These are phyloP conservation scores for Aureobasidium sp. DNA, from an alignment of 2,329 filamentous ascomycete genomes.

Conservation along the genomic window DNA sequence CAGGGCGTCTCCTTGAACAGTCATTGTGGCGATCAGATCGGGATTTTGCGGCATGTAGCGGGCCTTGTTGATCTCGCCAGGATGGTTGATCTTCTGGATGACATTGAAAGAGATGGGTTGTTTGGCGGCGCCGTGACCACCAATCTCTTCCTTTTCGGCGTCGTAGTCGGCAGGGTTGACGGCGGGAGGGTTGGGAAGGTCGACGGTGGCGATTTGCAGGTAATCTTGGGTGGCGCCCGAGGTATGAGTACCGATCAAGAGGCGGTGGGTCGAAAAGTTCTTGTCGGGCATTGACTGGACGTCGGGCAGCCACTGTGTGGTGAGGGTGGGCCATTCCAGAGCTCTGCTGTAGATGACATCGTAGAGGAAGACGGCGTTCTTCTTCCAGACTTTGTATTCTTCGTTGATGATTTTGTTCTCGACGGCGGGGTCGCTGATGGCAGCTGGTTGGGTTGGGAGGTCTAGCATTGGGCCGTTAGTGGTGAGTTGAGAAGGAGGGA, in stretches of 20 bases:
- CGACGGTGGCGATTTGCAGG: slow-evolving; percentile 87
- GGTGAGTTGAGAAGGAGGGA: not conserved
- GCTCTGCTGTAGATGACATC: slow-evolving; percentile 95
- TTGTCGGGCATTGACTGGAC: slow-evolving; percentile 79
- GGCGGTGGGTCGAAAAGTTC: slow-evolving; percentile 77
- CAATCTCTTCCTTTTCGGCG: slow-evolving; percentile 85
- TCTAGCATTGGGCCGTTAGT: slow-evolving; percentile 19
- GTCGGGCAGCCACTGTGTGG: slow-evolving; percentile 96
- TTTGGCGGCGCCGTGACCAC: slow-evolving; percentile 75
- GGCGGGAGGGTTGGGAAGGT: slow-evolving; percentile 71
- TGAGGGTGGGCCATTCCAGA: slow-evolving; percentile 93
- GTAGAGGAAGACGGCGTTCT: slow-evolving; percentile 97
- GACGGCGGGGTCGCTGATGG: slow-evolving; percentile 32
- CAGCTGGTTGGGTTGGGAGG: slow-evolving; percentile 3
- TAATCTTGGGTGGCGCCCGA: slow-evolving; percentile 81
- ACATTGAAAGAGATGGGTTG: slow-evolving; percentile 83
- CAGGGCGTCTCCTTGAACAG: slow-evolving; percentile 77
- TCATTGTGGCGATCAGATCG: slow-evolving; percentile 90
- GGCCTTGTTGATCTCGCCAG: slow-evolving; percentile 96
- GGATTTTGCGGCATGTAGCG: slow-evolving; percentile 97
- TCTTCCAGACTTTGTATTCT: slow-evolving; percentile 99
- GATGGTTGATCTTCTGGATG: slow-evolving; percentile 92
- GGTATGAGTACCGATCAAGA: slow-evolving; percentile 92
- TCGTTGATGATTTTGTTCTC: slow-evolving; percentile 92
- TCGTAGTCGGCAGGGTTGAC: slow-evolving; percentile 82